Conservation (phyloP, 2,329 filamentous ascomycete species). For the Ilyonectria robusta region DNA sequence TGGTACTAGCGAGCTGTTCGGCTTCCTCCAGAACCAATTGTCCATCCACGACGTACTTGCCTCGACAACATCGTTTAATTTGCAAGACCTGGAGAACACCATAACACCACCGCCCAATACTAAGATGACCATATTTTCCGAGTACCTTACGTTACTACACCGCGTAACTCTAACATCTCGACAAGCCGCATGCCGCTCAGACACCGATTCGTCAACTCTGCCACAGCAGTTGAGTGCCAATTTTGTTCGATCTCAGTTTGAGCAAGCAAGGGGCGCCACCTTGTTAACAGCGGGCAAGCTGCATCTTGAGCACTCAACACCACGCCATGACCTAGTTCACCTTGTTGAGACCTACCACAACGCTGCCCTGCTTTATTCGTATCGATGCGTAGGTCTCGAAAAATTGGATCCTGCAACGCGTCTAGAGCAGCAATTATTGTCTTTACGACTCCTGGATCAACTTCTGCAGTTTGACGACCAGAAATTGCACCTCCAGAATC, state of each 20-base stretch:
- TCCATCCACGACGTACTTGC: constrained; percentile 33
- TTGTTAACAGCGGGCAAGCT: constrained; percentile 47
- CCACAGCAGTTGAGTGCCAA: neutral
- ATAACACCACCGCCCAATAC: constrained; percentile 40
- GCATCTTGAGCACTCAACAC: constrained; percentile 29
- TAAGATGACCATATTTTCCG: constrained; percentile 44
- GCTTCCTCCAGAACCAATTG: constrained; percentile 28
- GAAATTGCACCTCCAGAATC: neutral
- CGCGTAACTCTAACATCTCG: constrained; percentile 33
- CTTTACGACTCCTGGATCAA: neutral
- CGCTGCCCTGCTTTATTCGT: constrained; percentile 47
- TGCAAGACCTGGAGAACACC: constrained; percentile 40
- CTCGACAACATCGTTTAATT: constrained; percentile 39
- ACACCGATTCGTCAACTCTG: too few relatives aligned
- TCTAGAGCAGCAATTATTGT: neutral
- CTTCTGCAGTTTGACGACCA: constrained; percentile 1
- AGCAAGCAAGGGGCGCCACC: constrained; percentile 46
- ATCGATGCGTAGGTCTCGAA: constrained; percentile 42
- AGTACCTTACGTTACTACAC: constrained; percentile 41
- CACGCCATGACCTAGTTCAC: constrained; percentile 45
- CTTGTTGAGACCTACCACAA: constrained; percentile 50
- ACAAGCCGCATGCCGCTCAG: constrained; percentile 22
- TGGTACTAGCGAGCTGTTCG: constrained; percentile 7
- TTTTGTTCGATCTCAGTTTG: constrained; percentile 39
- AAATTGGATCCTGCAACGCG: neutral